Conservation (phyloP, 1,284 basidiomycete genomes). For the Pseudozyma thailandica region DNA sequence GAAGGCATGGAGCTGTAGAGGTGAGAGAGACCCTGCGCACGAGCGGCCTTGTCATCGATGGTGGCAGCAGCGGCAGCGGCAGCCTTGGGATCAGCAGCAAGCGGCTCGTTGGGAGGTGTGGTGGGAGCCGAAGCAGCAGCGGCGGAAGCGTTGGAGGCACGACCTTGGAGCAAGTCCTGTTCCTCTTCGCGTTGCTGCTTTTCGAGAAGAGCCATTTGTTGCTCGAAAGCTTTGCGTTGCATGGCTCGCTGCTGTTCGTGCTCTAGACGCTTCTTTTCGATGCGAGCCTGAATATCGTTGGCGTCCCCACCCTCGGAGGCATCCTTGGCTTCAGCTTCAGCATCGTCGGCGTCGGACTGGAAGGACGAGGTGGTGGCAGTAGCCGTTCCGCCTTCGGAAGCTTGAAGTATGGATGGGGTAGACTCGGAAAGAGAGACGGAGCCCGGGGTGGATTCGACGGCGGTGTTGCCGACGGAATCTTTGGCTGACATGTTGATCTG, state of each 20-base stretch:
- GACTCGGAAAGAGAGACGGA: conserved; percentile 48
- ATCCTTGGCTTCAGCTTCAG: conserved; percentile 6
- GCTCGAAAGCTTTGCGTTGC: conserved; percentile 57
- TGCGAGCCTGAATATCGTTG: conserved; percentile 42
- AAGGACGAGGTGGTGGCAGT: conserved; percentile 28
- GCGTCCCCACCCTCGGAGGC: conserved; percentile 12
- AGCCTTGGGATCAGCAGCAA: conserved; percentile 21
- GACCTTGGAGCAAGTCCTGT: conserved; percentile 39
- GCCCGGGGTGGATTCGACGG: conserved; percentile 28
- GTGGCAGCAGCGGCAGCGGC: conserved; percentile 6
- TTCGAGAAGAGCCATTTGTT: conserved; percentile 56
- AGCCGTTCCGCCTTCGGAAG: conserved; percentile 24
- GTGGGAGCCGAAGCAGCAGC: conserved; percentile 43
- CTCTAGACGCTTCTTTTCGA: conserved; percentile 56
- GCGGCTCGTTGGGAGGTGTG: conserved; percentile 42
- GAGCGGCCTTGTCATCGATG: conserved; percentile 7
- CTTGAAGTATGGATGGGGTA: conserved; percentile 31
- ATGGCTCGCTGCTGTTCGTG: conserved; percentile 57
- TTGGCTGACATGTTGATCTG: conserved; percentile 23
- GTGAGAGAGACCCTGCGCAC: conserved; percentile 13
- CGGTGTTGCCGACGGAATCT: conserved; percentile 12
- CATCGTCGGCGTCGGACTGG: conserved; percentile 26
- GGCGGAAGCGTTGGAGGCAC: conserved; percentile 7
- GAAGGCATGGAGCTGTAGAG: conserved; percentile 46
- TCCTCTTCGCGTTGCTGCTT: conserved; percentile 58